Evolutionary conservation across 768 basidiomycete species (phyloP).

Genomic region (Filobasidium floriforme): DNA sequence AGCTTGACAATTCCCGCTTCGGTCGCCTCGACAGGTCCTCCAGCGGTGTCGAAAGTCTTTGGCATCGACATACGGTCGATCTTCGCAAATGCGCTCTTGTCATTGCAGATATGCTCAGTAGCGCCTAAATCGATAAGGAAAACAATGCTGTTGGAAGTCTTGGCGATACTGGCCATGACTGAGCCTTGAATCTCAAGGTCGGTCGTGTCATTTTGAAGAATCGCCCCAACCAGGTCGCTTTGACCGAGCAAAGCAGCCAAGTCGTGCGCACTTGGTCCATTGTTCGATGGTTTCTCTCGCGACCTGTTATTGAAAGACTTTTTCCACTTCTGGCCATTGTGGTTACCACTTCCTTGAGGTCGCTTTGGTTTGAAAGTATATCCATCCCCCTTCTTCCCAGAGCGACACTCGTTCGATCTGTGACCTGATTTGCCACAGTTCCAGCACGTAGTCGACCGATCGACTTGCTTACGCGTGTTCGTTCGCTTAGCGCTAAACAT

Average conservation of each 20-base stretch:
- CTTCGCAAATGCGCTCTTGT: neutral
- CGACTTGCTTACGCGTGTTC: neutral
- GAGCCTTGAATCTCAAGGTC: neutral
- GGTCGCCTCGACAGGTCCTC: neutral
- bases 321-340: too few relatives aligned
- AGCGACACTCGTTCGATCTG: neutral
- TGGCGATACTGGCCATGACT: neutral
- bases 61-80: neutral
- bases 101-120: conserved; percentile 6
- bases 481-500: conserved; percentile 2
- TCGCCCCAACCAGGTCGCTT: neutral
- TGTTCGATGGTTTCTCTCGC: too few relatives aligned
- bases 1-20: neutral
- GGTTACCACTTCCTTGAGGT: neutral
- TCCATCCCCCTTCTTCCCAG: neutral
- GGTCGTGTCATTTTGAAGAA: too few relatives aligned
- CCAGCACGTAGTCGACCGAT: neutral
- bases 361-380: neutral
- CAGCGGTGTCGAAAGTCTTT: neutral
- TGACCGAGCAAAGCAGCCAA: neutral
- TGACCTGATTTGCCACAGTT: conserved; percentile 10
- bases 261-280: neutral
- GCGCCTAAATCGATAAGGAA: conserved; percentile 7
- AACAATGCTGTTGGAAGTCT: neutral
- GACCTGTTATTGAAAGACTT: too few relatives aligned